Conservation (phyloP, 2,329 filamentous ascomycete species). For the Paecilomyces fulvus region DNA sequence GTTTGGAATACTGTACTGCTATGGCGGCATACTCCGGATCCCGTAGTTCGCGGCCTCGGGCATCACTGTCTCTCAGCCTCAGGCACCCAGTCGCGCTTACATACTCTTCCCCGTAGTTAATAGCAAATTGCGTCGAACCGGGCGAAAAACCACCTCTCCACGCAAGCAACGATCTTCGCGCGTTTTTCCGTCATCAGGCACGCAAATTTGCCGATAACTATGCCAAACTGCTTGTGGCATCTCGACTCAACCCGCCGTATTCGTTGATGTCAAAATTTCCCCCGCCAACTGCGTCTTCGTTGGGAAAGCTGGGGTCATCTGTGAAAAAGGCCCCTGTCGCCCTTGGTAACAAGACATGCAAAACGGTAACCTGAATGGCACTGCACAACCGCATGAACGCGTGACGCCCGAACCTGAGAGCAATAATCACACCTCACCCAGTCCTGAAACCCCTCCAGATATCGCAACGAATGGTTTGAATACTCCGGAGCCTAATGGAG, state of each 20-base stretch:
- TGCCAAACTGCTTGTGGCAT: conserved; percentile 34
- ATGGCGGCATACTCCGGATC: neutral
- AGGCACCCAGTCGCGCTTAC: conserved; percentile 21
- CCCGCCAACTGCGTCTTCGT: conserved; percentile 28
- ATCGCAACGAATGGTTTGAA: conserved; percentile 15
- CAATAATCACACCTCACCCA: conserved; percentile 12
- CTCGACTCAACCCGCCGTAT: conserved; percentile 23
- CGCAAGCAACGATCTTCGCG: conserved; percentile 22
- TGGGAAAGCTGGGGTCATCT: conserved; percentile 39
- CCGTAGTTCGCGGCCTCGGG: conserved; percentile 12
- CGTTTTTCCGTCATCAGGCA: conserved; percentile 28
- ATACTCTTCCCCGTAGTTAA: conserved; percentile 19
- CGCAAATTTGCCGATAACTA: conserved; percentile 35
- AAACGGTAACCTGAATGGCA: conserved; percentile 37
- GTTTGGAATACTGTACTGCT: neutral
- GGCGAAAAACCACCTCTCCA: conserved; percentile 32
- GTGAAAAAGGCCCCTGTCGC: conserved; percentile 33
- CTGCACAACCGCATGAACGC: conserved; percentile 31
- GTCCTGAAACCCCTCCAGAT: conserved; percentile 14
- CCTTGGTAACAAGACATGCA: conserved; percentile 37
- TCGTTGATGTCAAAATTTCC: conserved; percentile 33
- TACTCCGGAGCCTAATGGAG: conserved; percentile 20
- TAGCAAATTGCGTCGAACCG: conserved; percentile 18
- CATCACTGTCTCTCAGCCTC: conserved; percentile 1
- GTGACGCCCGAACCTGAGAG: conserved; percentile 23